A percentile compares a stretch with the other conserved stretches of the same genome.
Conservation (phyloP, 2,329 filamentous ascomycete genomes). For the Sporothrix mexicana region DNA sequence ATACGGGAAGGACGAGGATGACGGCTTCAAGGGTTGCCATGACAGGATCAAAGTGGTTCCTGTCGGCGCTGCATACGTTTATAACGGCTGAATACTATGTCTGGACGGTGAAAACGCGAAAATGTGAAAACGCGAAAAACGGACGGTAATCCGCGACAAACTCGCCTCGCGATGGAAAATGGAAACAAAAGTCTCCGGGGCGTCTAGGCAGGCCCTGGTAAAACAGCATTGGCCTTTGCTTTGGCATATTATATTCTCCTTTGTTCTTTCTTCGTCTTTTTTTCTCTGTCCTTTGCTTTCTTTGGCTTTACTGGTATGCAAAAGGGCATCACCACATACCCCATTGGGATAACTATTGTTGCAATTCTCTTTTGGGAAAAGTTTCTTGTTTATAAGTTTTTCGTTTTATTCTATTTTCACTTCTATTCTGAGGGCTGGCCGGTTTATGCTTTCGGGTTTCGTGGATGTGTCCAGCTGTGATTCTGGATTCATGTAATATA, state of each 20-base stretch:
- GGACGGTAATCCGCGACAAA: not conserved
- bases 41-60: not conserved
- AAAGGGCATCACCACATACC: slow-evolving; percentile 23
- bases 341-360: not conserved
- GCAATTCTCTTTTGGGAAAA: not conserved
- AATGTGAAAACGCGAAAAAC: not conserved
- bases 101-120: not conserved
- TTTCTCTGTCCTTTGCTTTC: not conserved
- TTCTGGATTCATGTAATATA: not conserved
- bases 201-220: not conserved
- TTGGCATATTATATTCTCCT: too few species aligned
- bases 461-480: not conserved
- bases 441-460: not conserved
- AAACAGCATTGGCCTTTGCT: not conserved
- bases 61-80: slow-evolving; percentile 4
- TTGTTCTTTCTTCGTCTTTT: not conserved
- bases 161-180: too few species aligned
- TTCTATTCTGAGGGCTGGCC: not conserved
- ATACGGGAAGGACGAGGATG: too few species aligned
- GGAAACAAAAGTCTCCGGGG: too few species aligned
- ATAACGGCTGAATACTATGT: not conserved
- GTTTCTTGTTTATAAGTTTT: not conserved
- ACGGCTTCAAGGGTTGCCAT: too few species aligned
- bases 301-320: not conserved
- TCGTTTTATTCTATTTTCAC: not conserved